A percentile compares a stretch with the other conserved stretches of the same genome.
Conservation (phyloP, 2,329 filamentous ascomycete species). For the Aspergillus intermedius region DNA sequence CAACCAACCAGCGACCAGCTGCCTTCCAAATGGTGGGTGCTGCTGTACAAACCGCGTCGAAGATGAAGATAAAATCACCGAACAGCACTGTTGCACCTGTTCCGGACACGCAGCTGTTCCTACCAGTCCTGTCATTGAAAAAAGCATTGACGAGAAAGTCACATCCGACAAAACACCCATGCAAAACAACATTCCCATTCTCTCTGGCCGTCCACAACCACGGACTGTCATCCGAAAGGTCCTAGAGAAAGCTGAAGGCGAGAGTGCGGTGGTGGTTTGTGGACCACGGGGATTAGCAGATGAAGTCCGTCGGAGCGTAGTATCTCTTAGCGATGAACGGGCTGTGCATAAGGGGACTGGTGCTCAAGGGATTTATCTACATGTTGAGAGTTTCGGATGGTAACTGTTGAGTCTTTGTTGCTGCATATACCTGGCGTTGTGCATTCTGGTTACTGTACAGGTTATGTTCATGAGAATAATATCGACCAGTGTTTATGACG, state of each 20-base stretch:
- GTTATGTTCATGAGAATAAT: too few species aligned
- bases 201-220: constrained; percentile 49
- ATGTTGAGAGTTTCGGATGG: constrained; percentile 53
- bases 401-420: constrained; percentile 3
- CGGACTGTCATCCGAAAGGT: constrained; percentile 48
- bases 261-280: constrained; percentile 58
- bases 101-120: constrained; percentile 16
- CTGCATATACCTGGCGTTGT: too few species aligned
- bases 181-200: constrained; percentile 17
- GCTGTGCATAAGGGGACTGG: constrained; percentile 62
- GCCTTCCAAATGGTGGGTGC: constrained; percentile 33
- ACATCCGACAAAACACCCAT: background rate
- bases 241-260: constrained; percentile 54
- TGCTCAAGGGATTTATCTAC: constrained; percentile 57
- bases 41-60: constrained; percentile 46
- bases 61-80: constrained; percentile 35
- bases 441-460: too few species aligned
- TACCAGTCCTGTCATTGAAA: background rate
- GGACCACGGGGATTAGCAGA: constrained; percentile 51
- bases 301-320: constrained; percentile 51
- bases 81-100: constrained; percentile 33
- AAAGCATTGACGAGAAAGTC: background rate
- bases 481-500: too few species aligned
- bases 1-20: constrained; percentile 6
- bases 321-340: constrained; percentile 55